These are phyloP conservation scores for Chaetomiaceae sp. DNA, from an alignment of 2,329 filamentous ascomycete genomes.

Conservation along the genomic window DNA sequence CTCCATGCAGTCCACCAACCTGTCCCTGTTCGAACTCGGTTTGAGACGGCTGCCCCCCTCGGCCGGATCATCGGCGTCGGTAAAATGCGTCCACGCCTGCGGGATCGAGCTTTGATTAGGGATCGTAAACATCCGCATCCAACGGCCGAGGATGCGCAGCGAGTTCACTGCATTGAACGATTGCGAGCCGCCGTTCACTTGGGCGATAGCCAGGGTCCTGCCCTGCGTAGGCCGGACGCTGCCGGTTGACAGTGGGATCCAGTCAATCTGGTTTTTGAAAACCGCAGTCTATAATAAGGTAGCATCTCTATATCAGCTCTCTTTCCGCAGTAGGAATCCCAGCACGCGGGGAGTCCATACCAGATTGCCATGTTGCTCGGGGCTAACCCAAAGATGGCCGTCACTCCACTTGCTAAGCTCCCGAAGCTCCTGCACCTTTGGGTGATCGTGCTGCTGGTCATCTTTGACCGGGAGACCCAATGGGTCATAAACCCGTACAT, in stretches of 20 bases:
- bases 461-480: slow-evolving; percentile 4
- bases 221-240: slow-evolving; percentile 63
- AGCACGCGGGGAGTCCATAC: background rate
- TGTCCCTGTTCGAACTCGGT: slow-evolving; percentile 53
- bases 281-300: slow-evolving; percentile 47
- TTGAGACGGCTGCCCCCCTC: slow-evolving; percentile 44
- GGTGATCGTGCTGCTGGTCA: slow-evolving; percentile 5
- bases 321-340: background rate
- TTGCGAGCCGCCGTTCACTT: slow-evolving; percentile 61
- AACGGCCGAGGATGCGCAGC: slow-evolving; percentile 5
- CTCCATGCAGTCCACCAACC: slow-evolving; percentile 64
- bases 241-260: slow-evolving; percentile 60
- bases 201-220: slow-evolving; percentile 57
- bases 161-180: slow-evolving; percentile 45
- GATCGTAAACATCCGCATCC: slow-evolving; percentile 43
- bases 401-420: slow-evolving; percentile 6
- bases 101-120: slow-evolving; percentile 6
- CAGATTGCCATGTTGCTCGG: slow-evolving; percentile 1
- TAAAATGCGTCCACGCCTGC: slow-evolving; percentile 1
- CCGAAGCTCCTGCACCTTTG: slow-evolving; percentile 3
- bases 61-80: slow-evolving; percentile 14
- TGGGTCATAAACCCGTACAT: background rate
- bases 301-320: too few relatives aligned
- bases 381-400: slow-evolving; percentile 2
- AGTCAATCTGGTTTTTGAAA: slow-evolving; percentile 68